These are phyloP conservation scores for Penicillium riverlandense DNA, from an alignment of 495 filamentous ascomycete species.

Conservation along the genomic window DNA sequence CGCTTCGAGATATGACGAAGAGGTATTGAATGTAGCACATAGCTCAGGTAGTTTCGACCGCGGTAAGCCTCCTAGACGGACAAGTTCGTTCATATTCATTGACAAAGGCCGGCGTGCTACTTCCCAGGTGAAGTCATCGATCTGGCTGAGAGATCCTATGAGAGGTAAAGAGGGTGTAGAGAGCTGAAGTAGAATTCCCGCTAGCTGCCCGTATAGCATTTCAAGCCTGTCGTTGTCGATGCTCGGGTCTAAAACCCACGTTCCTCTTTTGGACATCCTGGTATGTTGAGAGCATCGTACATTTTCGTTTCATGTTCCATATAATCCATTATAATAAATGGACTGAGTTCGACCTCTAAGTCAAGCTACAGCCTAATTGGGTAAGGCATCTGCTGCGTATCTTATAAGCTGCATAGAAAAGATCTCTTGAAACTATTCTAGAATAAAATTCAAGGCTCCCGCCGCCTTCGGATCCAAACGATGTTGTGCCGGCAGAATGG, in stretches of 20 bases:
- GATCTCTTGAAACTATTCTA: no score
- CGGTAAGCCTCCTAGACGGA: constrained; percentile 17
- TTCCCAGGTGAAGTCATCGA: constrained; percentile 14
- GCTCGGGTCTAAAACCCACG: constrained; percentile 20
- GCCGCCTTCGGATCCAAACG: no score
- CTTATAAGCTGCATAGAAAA: no score
- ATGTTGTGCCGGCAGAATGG: no score
- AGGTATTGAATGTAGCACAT: constrained; percentile 27
- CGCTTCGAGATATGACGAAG: constrained; percentile 24
- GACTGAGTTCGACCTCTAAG: constrained; percentile 1
- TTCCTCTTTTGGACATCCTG: constrained; percentile 5
- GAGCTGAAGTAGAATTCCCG: constrained; percentile 27
- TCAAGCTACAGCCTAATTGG: no score
- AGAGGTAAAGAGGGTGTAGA: constrained; percentile 14
- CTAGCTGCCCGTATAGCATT: constrained; percentile 24
- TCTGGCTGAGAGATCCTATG: constrained; percentile 31
- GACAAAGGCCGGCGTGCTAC: constrained; percentile 13
- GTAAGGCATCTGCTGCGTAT: no score
- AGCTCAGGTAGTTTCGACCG: constrained; percentile 24
- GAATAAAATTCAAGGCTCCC: no score
- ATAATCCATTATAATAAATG: constrained; percentile 32
- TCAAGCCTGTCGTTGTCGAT: constrained; percentile 19
- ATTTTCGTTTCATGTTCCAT: constrained; percentile 25
- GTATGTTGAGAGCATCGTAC: constrained; percentile 20
- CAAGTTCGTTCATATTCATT: constrained; percentile 23